phyloP scores from a whole-genome alignment of 371 early-diverging fungal genomes.

The Dichotomocladium elegans region DNA sequence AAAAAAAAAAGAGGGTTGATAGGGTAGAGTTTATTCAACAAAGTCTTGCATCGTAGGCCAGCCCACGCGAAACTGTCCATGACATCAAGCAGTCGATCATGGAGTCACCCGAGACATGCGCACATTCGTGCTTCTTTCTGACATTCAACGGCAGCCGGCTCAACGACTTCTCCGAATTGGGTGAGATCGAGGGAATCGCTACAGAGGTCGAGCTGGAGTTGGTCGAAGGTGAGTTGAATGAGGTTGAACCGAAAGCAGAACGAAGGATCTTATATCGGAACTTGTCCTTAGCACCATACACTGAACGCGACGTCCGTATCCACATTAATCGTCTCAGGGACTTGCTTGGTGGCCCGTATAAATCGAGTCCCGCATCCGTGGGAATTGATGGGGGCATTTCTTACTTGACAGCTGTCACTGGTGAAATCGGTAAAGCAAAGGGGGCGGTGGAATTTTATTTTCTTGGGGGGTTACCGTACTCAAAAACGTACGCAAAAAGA shows the following conservation, averaged over 20 bases:
- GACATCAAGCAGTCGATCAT: conserved; percentile 86
- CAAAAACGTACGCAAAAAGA: conserved; percentile 15
- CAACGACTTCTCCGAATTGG: conserved; percentile 71
- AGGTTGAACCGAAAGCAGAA: no score
- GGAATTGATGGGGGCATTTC: conserved; percentile 76
- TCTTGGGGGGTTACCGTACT: neutral
- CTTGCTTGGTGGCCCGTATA: conserved; percentile 74
- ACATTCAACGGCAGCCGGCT: conserved; percentile 66
- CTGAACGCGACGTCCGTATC: conserved; percentile 86
- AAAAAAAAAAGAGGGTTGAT: neutral
- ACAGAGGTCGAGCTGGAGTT: conserved; percentile 64
- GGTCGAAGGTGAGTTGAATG: conserved; percentile 60
- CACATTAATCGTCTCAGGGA: conserved; percentile 88
- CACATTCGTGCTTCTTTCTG: conserved; percentile 88
- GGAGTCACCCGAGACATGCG: conserved; percentile 82
- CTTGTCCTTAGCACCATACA: conserved; percentile 62
- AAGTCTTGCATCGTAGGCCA: conserved; percentile 49
- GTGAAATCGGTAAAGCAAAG: conserved; percentile 50
- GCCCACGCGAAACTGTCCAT: conserved; percentile 73
- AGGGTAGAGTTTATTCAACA: no score
- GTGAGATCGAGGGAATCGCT: conserved; percentile 73
- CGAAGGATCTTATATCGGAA: no score
- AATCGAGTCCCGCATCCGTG: conserved; percentile 57
- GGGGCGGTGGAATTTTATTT: no score
- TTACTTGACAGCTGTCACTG: conserved; percentile 66